A percentile compares a stretch with the other conserved stretches of the same genome.
Conservation (phyloP, 805 yeast genomes). For the Candida khao-thaluensis region DNA sequence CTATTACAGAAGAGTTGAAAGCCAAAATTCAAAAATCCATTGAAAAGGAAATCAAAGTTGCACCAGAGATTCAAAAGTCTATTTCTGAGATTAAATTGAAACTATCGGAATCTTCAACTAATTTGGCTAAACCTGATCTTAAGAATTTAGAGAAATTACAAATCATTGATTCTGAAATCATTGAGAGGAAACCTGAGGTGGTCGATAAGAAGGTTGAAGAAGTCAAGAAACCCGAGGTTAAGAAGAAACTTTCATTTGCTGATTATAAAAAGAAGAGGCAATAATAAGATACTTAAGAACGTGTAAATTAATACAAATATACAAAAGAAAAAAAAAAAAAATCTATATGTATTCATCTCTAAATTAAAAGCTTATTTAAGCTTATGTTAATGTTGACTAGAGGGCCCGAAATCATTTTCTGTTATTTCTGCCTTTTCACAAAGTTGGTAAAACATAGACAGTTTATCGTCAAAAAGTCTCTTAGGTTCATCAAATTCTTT, state of each 20-base stretch:
- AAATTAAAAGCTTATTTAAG: too few relatives aligned
- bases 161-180: conserved; percentile 5
- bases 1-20: conserved; percentile 11
- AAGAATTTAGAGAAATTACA: conserved; percentile 7
- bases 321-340: too few relatives aligned
- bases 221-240: conserved; percentile 17
- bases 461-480: conserved; percentile 48
- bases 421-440: conserved; percentile 53
- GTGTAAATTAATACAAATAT: too few relatives aligned
- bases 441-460: conserved; percentile 64
- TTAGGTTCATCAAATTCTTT: conserved; percentile 75
- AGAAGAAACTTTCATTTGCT: conserved; percentile 65
- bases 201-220: conserved; percentile 9
- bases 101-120: conserved; percentile 9
- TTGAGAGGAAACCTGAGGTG: conserved; percentile 7
- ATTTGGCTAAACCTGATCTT: conserved; percentile 2
- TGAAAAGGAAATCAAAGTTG: conserved; percentile 12
- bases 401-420: not conserved
- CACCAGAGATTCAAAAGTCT: conserved; percentile 15
- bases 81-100: conserved; percentile 14
- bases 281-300: too few relatives aligned
- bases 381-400: too few relatives aligned
- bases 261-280: conserved; percentile 61
- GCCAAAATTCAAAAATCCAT: conserved; percentile 13
- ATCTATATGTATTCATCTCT: too few relatives aligned